A percentile compares a stretch with the other conserved stretches of the same genome.
Conservation (phyloP, 1,284 basidiomycete species). For the Moesziomyces parantarcticus region DNA sequence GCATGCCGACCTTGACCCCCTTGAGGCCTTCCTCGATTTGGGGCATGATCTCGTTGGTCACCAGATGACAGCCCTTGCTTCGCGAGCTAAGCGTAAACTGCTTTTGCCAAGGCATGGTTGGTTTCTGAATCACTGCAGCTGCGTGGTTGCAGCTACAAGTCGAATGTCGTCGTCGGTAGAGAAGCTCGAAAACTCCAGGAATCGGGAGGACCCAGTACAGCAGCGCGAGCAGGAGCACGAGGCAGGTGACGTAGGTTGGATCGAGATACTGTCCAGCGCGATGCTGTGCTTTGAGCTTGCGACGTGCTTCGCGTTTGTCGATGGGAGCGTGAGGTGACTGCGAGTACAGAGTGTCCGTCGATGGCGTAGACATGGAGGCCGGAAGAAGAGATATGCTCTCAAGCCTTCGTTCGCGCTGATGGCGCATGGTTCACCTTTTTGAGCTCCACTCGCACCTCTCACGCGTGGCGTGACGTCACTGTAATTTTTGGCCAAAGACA, state of each 20-base stretch:
- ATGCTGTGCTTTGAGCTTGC: constrained; percentile 35
- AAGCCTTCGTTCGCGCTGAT: no score
- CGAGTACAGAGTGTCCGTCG: constrained; percentile 31
- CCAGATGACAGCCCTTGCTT: constrained; percentile 78
- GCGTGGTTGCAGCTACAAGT: constrained; percentile 2
- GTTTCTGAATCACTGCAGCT: constrained; percentile 2
- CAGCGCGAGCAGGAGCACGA: constrained; percentile 30
- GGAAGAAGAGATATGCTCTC: neutral
- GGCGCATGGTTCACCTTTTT: no score
- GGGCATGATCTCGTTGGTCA: constrained; percentile 80
- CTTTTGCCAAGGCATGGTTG: constrained; percentile 88
- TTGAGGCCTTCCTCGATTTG: constrained; percentile 81
- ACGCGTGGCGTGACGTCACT: constrained; percentile 1
- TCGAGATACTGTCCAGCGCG: constrained; percentile 41
- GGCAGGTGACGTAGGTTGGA: constrained; percentile 34
- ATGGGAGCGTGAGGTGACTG: constrained; percentile 38
- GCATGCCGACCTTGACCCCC: constrained; percentile 58
- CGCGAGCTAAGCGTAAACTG: constrained; percentile 74
- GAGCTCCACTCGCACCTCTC: constrained; percentile 6
- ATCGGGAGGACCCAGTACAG: constrained; percentile 48
- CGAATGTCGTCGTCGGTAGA: constrained; percentile 14
- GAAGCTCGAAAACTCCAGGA: constrained; percentile 36
- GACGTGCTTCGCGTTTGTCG: constrained; percentile 40
- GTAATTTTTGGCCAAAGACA: neutral
- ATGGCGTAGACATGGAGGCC: constrained; percentile 7